Conservation (phyloP, 805 yeast genomes). For the Yarrowia osloensis region DNA sequence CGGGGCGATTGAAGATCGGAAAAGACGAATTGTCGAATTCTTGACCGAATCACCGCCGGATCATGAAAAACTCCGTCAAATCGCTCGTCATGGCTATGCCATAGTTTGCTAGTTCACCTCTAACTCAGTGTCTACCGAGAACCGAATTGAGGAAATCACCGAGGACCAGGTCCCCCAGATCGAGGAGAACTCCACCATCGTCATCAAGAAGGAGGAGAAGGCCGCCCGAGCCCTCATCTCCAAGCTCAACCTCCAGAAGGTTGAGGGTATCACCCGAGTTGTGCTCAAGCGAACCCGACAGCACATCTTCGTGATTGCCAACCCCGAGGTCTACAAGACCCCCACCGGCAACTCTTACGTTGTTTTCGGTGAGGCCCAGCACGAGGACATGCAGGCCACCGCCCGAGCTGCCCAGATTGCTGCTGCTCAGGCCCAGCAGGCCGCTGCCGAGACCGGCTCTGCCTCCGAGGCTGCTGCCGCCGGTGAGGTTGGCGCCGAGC, state of each 20-base stretch:
- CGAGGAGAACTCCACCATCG: conserved; percentile 82
- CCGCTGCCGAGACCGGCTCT: conserved; percentile 44
- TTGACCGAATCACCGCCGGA: no score
- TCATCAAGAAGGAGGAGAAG: conserved; percentile 88
- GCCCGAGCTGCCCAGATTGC: conserved; percentile 75
- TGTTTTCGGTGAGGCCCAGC: conserved; percentile 97
- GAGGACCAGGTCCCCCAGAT: conserved; percentile 46
- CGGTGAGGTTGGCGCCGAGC: conserved; percentile 47
- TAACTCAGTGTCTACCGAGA: conserved; percentile 29
- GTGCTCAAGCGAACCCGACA: conserved; percentile 92
- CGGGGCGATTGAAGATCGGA: background rate
- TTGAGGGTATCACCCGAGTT: conserved; percentile 92
- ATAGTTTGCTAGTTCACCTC: background rate
- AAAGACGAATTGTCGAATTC: background rate
- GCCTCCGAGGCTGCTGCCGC: conserved; percentile 51
- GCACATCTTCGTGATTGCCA: conserved; percentile 85
- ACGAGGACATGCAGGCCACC: conserved; percentile 87
- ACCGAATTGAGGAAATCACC: conserved; percentile 29
- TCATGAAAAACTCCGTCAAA: no score
- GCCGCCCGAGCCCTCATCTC: conserved; percentile 89
- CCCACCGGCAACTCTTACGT: conserved; percentile 88
- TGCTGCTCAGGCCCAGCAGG: conserved; percentile 57
- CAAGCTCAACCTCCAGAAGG: conserved; percentile 85
- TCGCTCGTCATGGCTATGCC: no score
- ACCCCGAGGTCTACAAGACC: conserved; percentile 94